Evolutionary conservation across 2,329 filamentous ascomycete genomes (phyloP).

Genomic region (Sordariomycetes sp.): DNA sequence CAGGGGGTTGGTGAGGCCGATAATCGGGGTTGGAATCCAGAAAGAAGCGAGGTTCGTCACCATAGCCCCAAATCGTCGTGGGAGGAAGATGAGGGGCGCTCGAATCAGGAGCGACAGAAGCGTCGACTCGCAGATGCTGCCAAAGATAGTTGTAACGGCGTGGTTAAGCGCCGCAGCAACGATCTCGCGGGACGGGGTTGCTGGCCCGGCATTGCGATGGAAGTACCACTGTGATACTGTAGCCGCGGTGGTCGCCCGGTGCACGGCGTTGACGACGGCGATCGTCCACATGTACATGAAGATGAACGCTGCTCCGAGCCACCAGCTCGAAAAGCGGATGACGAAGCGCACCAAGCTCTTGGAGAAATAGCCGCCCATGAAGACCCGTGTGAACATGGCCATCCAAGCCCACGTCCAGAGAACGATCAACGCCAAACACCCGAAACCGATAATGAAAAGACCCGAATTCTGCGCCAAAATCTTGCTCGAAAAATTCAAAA

Average conservation of each 20-base stretch:
- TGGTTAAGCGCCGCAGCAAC: constrained; percentile 77
- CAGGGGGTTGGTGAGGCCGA: constrained; percentile 80
- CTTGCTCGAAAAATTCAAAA: constrained; percentile 84
- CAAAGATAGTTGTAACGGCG: constrained; percentile 78
- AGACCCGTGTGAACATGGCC: constrained; percentile 90
- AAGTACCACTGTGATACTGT: constrained; percentile 99
- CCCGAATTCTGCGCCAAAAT: constrained; percentile 81
- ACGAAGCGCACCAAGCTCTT: constrained; percentile 57
- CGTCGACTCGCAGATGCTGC: constrained; percentile 83
- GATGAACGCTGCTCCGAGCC: constrained; percentile 86
- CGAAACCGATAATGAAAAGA: constrained; percentile 75
- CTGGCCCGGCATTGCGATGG: constrained; percentile 74
- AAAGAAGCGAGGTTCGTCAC: constrained; percentile 68
- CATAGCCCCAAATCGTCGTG: constrained; percentile 54
- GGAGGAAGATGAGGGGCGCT: constrained; percentile 76
- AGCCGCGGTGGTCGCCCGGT: constrained; percentile 84
- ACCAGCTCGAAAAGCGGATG: constrained; percentile 85
- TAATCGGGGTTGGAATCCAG: constrained; percentile 76
- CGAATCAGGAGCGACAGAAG: constrained; percentile 72
- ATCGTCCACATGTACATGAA: constrained; percentile 94
- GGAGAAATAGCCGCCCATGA: constrained; percentile 81
- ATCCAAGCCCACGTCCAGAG: constrained; percentile 95
- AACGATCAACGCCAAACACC: constrained; percentile 65
- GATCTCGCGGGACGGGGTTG: constrained; percentile 69
- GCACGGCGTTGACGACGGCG: constrained; percentile 76